Evolutionary conservation across 108 stramenopile species (phyloP), one percentile per base, ranked within the genome.

Genomic region (Cylindrotheca closterium): DNA sequence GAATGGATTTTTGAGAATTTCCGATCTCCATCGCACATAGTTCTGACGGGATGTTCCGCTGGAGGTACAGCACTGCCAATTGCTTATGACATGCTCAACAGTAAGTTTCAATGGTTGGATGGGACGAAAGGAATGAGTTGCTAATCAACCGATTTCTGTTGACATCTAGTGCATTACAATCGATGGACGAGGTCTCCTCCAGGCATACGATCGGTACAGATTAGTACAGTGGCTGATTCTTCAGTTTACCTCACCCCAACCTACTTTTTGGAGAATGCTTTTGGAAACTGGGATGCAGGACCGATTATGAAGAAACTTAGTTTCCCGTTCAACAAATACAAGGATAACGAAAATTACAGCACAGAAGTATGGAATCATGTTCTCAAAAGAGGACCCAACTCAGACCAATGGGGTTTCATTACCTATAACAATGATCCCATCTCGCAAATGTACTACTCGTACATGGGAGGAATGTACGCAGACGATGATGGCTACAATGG

Each of bases 31-130:
- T 34, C 58, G 1, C 68, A 78, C 27, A 70, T 79, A 17, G 62
- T 71, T 24, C 28, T 83, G 0, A 80, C 82, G 19, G 82, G 82
- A 30, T 83, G 82, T 45, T 80, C 79, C 26, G 82, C 82, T 3
- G 82, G 82, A 2, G 82, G 59, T 21, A 80, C 82, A 8, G 71
- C 70, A 0, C 48, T 83, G 24, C 76, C 79, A 5, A 65, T 80
- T 10, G 75, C 67, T 3, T 77, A 83, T 42, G 37, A 42, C 15
- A 10, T 42, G 37, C 15, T 42, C 7, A 42, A 42, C 37, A 42
- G 37, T 42, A 42, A 42, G 37, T 42, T 53, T 10, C 37, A n/a
- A n/a, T n/a, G n/a, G n/a, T n/a, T n/a, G n/a, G n/a, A n/a, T n/a
- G n/a, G n/a, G n/a, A n/a, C n/a, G n/a, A n/a, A n/a, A n/a, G n/a